phyloP scores from a whole-genome alignment of 1,284 basidiomycete genomes.

The Melampsora americana region DNA sequence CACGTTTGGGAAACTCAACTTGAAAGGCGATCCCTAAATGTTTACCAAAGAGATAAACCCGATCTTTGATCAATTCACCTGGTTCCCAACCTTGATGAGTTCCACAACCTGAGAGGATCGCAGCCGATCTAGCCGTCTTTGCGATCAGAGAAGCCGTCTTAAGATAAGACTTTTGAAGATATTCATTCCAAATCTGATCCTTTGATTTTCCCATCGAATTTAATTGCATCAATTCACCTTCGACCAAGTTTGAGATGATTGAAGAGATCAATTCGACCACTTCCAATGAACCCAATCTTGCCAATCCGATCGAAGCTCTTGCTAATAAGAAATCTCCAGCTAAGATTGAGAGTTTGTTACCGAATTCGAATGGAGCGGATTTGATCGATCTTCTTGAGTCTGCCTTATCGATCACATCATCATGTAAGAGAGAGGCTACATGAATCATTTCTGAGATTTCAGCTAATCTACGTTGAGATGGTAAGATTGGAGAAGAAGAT shows the following conservation, averaged over 20 bases:
- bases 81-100: constrained; percentile 60
- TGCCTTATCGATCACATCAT: constrained; percentile 88
- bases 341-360: constrained; percentile 92
- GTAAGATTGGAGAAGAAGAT: constrained; percentile 58
- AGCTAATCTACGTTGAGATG: constrained; percentile 85
- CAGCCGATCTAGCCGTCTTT: constrained; percentile 81
- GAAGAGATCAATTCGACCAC: constrained; percentile 90
- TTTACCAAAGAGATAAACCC: constrained; percentile 85
- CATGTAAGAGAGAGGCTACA: constrained; percentile 89
- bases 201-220: constrained; percentile 48
- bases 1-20: constrained; percentile 57
- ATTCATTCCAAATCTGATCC: constrained; percentile 72
- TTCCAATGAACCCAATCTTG: constrained; percentile 78
- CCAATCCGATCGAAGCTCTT: constrained; percentile 79
- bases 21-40: constrained; percentile 92
- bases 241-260: constrained; percentile 90
- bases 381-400: constrained; percentile 74
- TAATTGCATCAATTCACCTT: constrained; percentile 92
- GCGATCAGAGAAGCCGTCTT: constrained; percentile 96
- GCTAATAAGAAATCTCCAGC: constrained; percentile 94
- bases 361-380: constrained; percentile 80
- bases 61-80: constrained; percentile 78
- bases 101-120: constrained; percentile 79
- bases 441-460: constrained; percentile 99
- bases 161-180: constrained; percentile 90